These are phyloP conservation scores for Geosmithia putterillii DNA, from an alignment of 2,329 filamentous ascomycete species.

Conservation along the genomic window DNA sequence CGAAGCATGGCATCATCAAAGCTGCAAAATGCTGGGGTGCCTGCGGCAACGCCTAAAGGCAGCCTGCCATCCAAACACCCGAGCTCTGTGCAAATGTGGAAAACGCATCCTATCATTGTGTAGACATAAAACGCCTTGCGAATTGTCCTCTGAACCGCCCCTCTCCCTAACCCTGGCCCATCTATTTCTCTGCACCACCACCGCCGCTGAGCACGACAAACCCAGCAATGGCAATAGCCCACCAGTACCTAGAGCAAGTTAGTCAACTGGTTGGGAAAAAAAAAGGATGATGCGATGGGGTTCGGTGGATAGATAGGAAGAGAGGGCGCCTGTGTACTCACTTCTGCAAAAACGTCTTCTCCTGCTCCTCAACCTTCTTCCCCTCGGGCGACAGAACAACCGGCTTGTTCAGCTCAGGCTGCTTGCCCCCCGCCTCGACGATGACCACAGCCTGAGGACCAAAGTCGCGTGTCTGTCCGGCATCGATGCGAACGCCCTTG, in stretches of 20 bases:
- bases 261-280: conserved; percentile 10
- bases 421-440: conserved; percentile 33
- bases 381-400: conserved; percentile 49
- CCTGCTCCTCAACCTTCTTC: conserved; percentile 40
- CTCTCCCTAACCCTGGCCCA: not conserved
- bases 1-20: too few relatives aligned
- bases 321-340: conserved; percentile 31
- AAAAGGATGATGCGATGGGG: not conserved
- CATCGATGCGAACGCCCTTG: conserved; percentile 48
- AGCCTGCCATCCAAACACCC: too few relatives aligned
- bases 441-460: conserved; percentile 45
- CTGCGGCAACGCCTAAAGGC: too few relatives aligned
- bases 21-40: too few relatives aligned
- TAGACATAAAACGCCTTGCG: too few relatives aligned
- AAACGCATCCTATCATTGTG: too few relatives aligned
- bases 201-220: conserved; percentile 41
- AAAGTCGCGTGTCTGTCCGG: conserved; percentile 53
- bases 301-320: not conserved
- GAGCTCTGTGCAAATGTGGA: too few relatives aligned
- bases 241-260: conserved; percentile 48
- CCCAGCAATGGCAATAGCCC: conserved; percentile 42
- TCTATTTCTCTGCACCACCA: conserved; percentile 36
- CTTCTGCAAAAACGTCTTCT: conserved; percentile 58
- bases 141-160: too few relatives aligned
- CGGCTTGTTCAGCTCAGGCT: conserved; percentile 50